Percentiles rank a stretch among this genome's conserved stretches.
These are phyloP conservation scores for Penicillium sp. DNA, from an alignment of 2,329 filamentous ascomycete genomes.

Conservation along the genomic window DNA sequence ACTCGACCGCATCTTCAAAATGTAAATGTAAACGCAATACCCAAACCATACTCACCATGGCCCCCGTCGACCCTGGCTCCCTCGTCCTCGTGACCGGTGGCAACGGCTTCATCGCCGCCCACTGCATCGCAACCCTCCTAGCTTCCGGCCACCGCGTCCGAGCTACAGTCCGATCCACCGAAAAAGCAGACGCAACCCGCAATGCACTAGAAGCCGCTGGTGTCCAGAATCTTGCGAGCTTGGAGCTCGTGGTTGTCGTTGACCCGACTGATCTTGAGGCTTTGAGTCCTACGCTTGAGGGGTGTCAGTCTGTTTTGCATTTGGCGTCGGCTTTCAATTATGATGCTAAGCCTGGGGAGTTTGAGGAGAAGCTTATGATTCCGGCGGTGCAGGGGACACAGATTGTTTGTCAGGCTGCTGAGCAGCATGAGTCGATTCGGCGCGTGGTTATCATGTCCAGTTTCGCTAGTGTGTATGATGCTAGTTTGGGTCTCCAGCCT, in stretches of 20 bases:
- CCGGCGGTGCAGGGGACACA: slow-evolving; percentile 38
- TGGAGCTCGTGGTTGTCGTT: slow-evolving; percentile 25
- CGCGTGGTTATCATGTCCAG: slow-evolving; percentile 38
- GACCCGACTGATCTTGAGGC: slow-evolving; percentile 25
- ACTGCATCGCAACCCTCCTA: slow-evolving; percentile 31
- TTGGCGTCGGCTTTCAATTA: slow-evolving; percentile 41
- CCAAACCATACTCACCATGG: slow-evolving; percentile 18
- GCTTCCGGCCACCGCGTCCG: slow-evolving; percentile 24
- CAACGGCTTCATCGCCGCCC: slow-evolving; percentile 35
- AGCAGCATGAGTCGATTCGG: slow-evolving; percentile 23
- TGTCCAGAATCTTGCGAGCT: slow-evolving; percentile 13
- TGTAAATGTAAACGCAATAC: too few relatives aligned
- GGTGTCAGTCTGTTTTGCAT: slow-evolving; percentile 33
- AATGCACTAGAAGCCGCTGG: slow-evolving; percentile 15
- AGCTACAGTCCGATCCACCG: slow-evolving; percentile 30
- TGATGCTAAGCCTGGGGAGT: slow-evolving; percentile 31
- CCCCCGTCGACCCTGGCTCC: slow-evolving; percentile 19
- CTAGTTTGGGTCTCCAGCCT: slow-evolving; percentile 28
- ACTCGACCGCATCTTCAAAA: background rate
- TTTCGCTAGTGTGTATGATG: slow-evolving; percentile 35
- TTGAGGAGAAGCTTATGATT: slow-evolving; percentile 39
- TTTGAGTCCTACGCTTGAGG: slow-evolving; percentile 16
- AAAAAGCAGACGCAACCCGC: slow-evolving; percentile 24
- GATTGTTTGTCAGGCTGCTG: slow-evolving; percentile 35
- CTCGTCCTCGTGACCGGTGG: slow-evolving; percentile 32